phyloP scores from a whole-genome alignment of 1,139 yeast species.

The Wickerhamomyces sp. region DNA sequence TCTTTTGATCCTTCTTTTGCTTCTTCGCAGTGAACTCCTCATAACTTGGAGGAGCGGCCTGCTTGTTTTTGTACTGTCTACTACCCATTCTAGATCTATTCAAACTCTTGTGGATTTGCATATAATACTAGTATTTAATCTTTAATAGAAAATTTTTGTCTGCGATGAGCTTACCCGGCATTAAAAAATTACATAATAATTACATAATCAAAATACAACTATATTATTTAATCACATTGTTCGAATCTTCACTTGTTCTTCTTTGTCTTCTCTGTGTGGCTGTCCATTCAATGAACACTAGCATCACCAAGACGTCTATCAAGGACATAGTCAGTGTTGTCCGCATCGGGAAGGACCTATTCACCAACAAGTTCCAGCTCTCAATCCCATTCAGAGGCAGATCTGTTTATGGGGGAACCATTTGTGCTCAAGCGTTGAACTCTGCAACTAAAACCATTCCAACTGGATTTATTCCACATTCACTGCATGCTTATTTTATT shows the following conservation, averaged over 20 bases:
- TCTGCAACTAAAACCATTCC: slow-evolving; percentile 51
- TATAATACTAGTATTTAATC: background rate
- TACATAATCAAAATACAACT: too few species aligned
- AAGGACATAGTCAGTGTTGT: slow-evolving; percentile 1
- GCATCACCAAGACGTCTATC: background rate
- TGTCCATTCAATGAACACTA: slow-evolving; percentile 2
- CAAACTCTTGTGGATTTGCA: background rate
- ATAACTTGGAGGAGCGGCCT: slow-evolving; percentile 80
- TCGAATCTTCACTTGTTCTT: too few species aligned
- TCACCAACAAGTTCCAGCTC: slow-evolving; percentile 27
- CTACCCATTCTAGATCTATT: slow-evolving; percentile 57
- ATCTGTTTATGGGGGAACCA: slow-evolving; percentile 65
- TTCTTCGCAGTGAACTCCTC: slow-evolving; percentile 73
- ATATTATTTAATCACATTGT: too few species aligned
- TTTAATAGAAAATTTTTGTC: background rate
- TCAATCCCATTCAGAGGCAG: slow-evolving; percentile 32
- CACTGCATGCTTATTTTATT: slow-evolving; percentile 45
- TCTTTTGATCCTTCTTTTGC: slow-evolving; percentile 35
- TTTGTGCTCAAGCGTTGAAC: slow-evolving; percentile 61
- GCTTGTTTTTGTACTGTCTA: slow-evolving; percentile 86
- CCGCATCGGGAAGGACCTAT: slow-evolving; percentile 20
- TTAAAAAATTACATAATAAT: background rate
- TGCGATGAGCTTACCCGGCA: slow-evolving; percentile 4
- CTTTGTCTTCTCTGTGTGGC: too few species aligned
- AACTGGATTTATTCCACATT: slow-evolving; percentile 38